These are phyloP conservation scores for Xerocomus brunneocitrinus DNA, from an alignment of 768 basidiomycete species.

Conservation along the genomic window DNA sequence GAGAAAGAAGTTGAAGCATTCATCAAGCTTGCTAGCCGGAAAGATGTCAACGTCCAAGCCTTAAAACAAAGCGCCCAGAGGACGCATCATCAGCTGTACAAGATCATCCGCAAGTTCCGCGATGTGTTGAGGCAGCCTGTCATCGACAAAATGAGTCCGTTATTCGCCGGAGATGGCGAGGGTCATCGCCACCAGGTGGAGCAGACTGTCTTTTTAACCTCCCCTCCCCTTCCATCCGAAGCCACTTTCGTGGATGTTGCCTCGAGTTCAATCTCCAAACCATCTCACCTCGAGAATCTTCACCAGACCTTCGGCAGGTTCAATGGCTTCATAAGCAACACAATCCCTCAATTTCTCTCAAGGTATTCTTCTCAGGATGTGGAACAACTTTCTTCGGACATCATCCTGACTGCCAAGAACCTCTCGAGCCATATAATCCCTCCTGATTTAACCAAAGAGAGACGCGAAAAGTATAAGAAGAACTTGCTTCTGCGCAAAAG, in stretches of 20 bases:
- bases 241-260: conserved; percentile 1
- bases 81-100: conserved; percentile 90
- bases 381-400: conserved; percentile 54
- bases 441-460: conserved; percentile 40
- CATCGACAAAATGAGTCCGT: conserved; percentile 35
- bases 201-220: conserved; percentile 3
- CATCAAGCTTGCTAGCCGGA: conserved; percentile 97
- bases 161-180: conserved; percentile 37
- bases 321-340: conserved; percentile 37
- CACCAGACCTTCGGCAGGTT: conserved; percentile 50
- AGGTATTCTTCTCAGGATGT: conserved; percentile 39
- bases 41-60: conserved; percentile 92
- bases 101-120: conserved; percentile 87
- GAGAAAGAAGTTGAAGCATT: conserved; percentile 81
- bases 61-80: conserved; percentile 85
- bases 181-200: conserved; percentile 11
- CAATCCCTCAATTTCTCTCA: conserved; percentile 41
- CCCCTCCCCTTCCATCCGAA: not conserved
- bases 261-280: conserved; percentile 2
- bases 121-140: conserved; percentile 78
- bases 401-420: conserved; percentile 57
- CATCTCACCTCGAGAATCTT: conserved; percentile 46
- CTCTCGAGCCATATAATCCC: conserved; percentile 49
- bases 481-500: conserved; percentile 76
- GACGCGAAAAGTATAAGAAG: conserved; percentile 61